Percentiles rank a stretch among this genome's conserved stretches.
Evolutionary conservation across 2,329 filamentous ascomycete genomes (phyloP).

Genomic region (Penicillium hesseltinei): DNA sequence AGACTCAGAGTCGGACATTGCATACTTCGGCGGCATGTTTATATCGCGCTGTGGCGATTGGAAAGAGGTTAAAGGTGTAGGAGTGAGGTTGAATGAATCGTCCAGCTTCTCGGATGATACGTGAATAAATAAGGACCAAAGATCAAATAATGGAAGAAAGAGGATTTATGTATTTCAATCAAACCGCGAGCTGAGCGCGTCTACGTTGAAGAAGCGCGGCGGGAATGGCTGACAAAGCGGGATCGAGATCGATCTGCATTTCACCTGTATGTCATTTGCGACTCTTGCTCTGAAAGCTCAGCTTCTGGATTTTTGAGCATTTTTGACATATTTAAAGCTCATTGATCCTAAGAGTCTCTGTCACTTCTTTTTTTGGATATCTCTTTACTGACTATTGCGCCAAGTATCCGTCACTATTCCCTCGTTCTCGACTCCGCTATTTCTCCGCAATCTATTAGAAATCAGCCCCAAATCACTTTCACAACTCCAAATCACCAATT

Average conservation of each 20-base stretch:
- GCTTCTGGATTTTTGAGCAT: neutral
- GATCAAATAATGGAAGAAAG: neutral
- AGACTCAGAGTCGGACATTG: slow-evolving; percentile 33
- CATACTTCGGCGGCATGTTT: slow-evolving; percentile 32
- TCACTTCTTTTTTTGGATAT: neutral
- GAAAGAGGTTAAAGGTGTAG: neutral
- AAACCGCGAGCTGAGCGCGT: slow-evolving; percentile 1
- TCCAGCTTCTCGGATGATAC: neutral
- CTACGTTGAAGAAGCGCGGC: neutral
- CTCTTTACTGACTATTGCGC: neutral
- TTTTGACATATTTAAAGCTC: neutral
- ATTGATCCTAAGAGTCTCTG: neutral
- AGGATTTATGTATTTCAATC: neutral
- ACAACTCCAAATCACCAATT: neutral
- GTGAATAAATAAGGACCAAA: neutral
- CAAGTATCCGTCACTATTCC: neutral
- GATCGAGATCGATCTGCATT: slow-evolving; percentile 4
- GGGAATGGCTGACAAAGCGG: slow-evolving; percentile 19
- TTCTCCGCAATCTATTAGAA: slow-evolving; percentile 21
- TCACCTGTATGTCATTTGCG: neutral
- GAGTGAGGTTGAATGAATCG: neutral
- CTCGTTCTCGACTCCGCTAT: slow-evolving; percentile 1
- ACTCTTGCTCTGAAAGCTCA: neutral
- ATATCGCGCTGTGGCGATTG: neutral
- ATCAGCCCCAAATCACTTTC: slow-evolving; percentile 9